Evolutionary conservation across 768 basidiomycete species (phyloP), one percentile per base, ranked within the genome.

Genomic region (Ramaria sp.): DNA sequence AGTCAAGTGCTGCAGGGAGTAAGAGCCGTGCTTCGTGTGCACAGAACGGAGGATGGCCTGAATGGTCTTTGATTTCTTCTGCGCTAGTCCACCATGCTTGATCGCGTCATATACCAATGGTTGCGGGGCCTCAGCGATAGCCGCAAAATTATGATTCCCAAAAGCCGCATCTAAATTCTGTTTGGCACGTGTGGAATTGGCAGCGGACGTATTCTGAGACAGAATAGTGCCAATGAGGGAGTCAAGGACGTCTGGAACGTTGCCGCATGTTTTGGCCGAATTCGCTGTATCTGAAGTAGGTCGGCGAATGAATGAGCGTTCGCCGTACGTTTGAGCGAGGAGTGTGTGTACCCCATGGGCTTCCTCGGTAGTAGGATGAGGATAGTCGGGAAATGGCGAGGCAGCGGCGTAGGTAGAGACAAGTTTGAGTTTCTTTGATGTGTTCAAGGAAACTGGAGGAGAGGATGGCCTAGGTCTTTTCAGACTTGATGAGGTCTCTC

Each of bases 221-320:
- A 84, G 75, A 56, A 84, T 72, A 0, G 79, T 80, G 22, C 73
- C 77, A 38, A 84, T 78, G 59, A 82, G 74, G 11, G 78, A 68
- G 59, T 81, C 81, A 55, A 83, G 71, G 59, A 83, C 78, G 61
- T 83, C 77, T 2, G 75, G 73, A 2, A 74, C 73, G 39, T 70
- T 65, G 2, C 76, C 78, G 51, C 76, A 77, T 0, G 75, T 75
- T 57, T 62, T 53, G 4, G 76, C 76, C 7, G 79, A 70, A 59
- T 78, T 73, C 19, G 62, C 45, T 2, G 34, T 13, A 13, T 37
- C 34, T 37, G 58, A 3, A 1, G 62, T 38, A 42, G 72, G 68
- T 7, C 56, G 60, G 39, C 70, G 69, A 42, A 66, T 63, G 0
- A 70, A 65, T 1, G 63, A 62, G 20, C 68, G 63, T n/a, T 67